Evolutionary conservation across 495 filamentous ascomycete species (phyloP), one percentile per base, ranked within the genome.

Genomic region (Copromyces sp.): DNA sequence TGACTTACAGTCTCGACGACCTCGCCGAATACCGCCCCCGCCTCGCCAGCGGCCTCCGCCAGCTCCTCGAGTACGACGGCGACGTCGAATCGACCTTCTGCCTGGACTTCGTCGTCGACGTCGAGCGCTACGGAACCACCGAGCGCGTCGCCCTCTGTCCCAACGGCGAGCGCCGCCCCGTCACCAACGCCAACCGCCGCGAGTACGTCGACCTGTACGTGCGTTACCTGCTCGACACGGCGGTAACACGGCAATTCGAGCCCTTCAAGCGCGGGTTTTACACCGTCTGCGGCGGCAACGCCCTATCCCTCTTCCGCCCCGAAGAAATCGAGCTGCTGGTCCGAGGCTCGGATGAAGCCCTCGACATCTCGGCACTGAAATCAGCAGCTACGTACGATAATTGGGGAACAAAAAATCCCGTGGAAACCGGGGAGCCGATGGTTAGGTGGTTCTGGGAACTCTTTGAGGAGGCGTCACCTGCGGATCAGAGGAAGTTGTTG

Each of bases 241-340:
- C 91, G 1, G 92, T 98, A 17, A 81, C 87, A 70, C 86, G 93
- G 65, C 94, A 98, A 77, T 98, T 94, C 72, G 95, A 97, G 81
- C 95, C 94, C 12, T 98, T 98, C 85, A 96, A 95, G 80, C 89
- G 94, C 61, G 94, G 94, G 4, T 98, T 98, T 80, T 98, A 92
- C 82, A 96, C 92, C 3, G 94, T 98, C 45, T 97, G 94, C 79
- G 92, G 91, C 39, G 93, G 94, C 32, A 97, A 97, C 79, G 94
- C 94, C 17, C 83, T 97, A 32, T 93, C 91, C 3, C 86, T 98
- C 12, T 97, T 98, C 79, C 89, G 93, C n/a, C 91, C 94, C 3
- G 94, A 98, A 80, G 94, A 98, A 79, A 96, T 98, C 73, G 94
- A 98, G 78, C 85, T 97, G 4, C 86, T 97, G 3, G 86, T 98